Evolutionary conservation across 1,139 yeast genomes (phyloP).

Genomic region (Debaryomyces subglobosus): DNA sequence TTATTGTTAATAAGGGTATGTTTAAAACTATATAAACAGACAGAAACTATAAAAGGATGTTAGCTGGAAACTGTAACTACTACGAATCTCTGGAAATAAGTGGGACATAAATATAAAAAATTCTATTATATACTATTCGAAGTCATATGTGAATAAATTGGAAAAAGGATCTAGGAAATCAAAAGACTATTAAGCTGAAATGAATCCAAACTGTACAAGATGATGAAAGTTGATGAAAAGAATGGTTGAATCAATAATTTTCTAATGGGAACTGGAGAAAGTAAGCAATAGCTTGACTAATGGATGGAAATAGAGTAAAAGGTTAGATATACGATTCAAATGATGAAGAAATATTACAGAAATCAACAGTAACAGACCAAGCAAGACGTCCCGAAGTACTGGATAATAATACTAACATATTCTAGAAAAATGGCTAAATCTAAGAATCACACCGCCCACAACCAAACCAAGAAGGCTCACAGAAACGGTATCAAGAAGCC

Average conservation of each 20-base stretch:
- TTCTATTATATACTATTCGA: conserved; percentile 2
- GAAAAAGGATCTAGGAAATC: neutral
- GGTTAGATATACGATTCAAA: neutral
- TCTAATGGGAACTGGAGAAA: neutral
- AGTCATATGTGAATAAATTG: neutral
- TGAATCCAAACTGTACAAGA: neutral
- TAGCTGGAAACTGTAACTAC: conserved; percentile 3
- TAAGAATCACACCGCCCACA: conserved; percentile 99
- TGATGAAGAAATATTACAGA: neutral
- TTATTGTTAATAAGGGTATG: conserved; percentile 21
- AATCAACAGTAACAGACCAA: neutral
- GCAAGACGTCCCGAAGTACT: neutral
- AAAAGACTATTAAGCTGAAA: neutral
- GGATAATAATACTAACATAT: conserved; percentile 28
- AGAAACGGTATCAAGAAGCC: conserved; percentile 99
- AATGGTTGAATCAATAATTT: neutral
- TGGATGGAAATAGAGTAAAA: neutral
- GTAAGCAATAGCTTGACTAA: neutral
- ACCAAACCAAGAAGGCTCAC: conserved; percentile 99
- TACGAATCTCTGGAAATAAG: neutral
- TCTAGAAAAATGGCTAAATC: conserved; percentile 83
- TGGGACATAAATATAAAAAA: conserved; percentile 2
- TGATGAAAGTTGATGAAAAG: neutral
- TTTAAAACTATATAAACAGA: conserved; percentile 7
- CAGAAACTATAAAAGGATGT: neutral